These are phyloP conservation scores for Lactifluus rugatus DNA, from an alignment of 768 basidiomycete genomes.

Conservation along the genomic window DNA sequence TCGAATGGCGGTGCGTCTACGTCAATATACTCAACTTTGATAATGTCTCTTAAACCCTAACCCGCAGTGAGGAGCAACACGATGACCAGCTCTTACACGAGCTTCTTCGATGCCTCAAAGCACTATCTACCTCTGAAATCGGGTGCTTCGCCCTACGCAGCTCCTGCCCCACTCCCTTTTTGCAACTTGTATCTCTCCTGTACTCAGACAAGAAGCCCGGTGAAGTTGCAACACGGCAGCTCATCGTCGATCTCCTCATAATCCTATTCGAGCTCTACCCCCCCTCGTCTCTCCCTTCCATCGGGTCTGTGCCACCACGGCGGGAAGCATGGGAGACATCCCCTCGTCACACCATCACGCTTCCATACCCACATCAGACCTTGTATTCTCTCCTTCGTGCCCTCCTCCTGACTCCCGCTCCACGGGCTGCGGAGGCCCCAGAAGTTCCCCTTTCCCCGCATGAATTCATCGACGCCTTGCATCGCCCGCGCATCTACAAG, in stretches of 20 bases:
- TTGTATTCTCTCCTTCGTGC: slow-evolving; percentile 67
- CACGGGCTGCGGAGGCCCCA: slow-evolving; percentile 53
- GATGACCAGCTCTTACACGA: slow-evolving; percentile 93
- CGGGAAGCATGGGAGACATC: slow-evolving; percentile 24
- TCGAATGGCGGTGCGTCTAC: slow-evolving; percentile 82
- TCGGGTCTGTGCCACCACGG: slow-evolving; percentile 24
- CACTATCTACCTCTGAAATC: slow-evolving; percentile 77
- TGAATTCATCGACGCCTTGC: slow-evolving; percentile 68
- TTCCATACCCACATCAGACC: slow-evolving; percentile 65
- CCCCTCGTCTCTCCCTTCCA: slow-evolving; percentile 49
- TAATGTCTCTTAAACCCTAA: background rate
- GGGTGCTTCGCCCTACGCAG: slow-evolving; percentile 88
- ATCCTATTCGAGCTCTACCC: slow-evolving; percentile 88
- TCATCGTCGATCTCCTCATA: slow-evolving; percentile 83
- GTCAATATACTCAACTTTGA: background rate
- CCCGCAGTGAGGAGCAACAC: slow-evolving; percentile 87
- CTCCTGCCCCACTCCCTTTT: slow-evolving; percentile 80
- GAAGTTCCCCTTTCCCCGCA: slow-evolving; percentile 58
- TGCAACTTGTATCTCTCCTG: slow-evolving; percentile 70
- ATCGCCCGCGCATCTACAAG: slow-evolving; percentile 66
- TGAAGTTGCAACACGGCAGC: slow-evolving; percentile 79
- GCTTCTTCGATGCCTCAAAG: slow-evolving; percentile 88
- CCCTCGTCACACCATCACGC: slow-evolving; percentile 45
- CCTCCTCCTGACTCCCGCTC: slow-evolving; percentile 63
- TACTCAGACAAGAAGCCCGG: slow-evolving; percentile 99